Base-by-base conservation (phyloP, 2,329 filamentous ascomycete species). In the Penicillium sp. region DNA sequence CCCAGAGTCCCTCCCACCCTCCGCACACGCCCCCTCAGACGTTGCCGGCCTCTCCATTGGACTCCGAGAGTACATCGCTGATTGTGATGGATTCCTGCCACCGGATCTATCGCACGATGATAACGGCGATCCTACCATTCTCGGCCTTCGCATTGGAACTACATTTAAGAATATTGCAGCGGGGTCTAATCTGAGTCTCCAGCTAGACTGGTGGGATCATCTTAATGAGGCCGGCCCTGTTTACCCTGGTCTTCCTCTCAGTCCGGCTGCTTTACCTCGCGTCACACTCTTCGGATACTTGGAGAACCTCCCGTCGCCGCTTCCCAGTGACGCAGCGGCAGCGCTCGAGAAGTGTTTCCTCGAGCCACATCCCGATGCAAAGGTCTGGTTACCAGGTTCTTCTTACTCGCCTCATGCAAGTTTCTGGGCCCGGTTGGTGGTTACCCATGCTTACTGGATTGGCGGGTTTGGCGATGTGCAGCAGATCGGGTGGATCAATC, bases 401-500 rank as follows among this genome's bases (percentile, higher is more conserved):
- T 75, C 78, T 16, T 87, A 95, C 53, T 71, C 75, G 6, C 75
- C 75, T 33, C 94, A 97, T 75, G 75, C 83, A 64, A 88, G 88
- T 65, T 84, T 89, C 72, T 97, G 92, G 87, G 86, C 88, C 53
- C 82, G 91, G 54, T 77, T 97, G 63, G 88, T 96, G 9, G 93
- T 97, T 0, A 85, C 88, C 59, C 83, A 91, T 63, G 82, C 96
- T 0, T 97, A 96, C 77, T 97, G 91, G 90, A 84, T 99, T 60
- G 94, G 94, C 9, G 94, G 94, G 0, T 99, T 97, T 73, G 94
- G 94, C 1, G 91, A 97, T 73, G 80, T 91, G 44, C 91, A 92
- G n/a, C 93, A 90, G 71, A 97, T 97, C 73, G 92, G 92, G 43
- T 97, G 93, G 92, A 89, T 97, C 61, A 88, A 91, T 30, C 73